phyloP scores from a whole-genome alignment of 192 early-diverging fungal genomes.

The Linnemannia elongata region DNA sequence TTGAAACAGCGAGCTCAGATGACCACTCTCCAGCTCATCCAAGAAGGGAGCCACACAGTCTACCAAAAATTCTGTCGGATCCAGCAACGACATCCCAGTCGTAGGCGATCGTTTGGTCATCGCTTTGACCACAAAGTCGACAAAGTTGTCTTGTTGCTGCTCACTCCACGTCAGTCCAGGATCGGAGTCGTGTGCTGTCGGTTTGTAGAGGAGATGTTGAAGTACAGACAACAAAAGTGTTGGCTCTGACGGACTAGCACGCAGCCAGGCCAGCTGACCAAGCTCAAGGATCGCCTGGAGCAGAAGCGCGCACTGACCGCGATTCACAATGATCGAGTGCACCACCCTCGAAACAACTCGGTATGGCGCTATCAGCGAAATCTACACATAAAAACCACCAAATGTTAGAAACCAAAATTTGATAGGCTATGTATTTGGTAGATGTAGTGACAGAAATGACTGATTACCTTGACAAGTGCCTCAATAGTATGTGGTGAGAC shows the following conservation, averaged over 20 bases:
- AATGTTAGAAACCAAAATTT: background rate
- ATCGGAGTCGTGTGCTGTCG: background rate
- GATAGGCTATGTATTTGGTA: no score
- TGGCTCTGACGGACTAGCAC: background rate
- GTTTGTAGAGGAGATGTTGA: slow-evolving; percentile 1
- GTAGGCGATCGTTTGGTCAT: background rate
- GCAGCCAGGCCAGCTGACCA: slow-evolving; percentile 43
- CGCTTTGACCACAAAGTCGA: slow-evolving; percentile 9
- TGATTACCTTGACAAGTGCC: slow-evolving; percentile 35
- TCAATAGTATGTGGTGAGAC: slow-evolving; percentile 24
- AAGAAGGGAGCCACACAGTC: slow-evolving; percentile 31
- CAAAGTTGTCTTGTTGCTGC: slow-evolving; percentile 29
- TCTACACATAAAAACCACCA: background rate
- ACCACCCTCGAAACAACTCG: slow-evolving; percentile 32
- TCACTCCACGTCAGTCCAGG: background rate
- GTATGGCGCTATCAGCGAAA: slow-evolving; percentile 45
- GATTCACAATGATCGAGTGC: slow-evolving; percentile 20
- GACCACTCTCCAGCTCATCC: background rate
- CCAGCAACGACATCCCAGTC: background rate
- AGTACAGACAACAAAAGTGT: slow-evolving; percentile 27
- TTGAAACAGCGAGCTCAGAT: background rate
- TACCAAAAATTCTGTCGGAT: slow-evolving; percentile 21
- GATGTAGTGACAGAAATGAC: background rate
- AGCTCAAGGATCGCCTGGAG: slow-evolving; percentile 22
- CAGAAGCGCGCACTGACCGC: slow-evolving; percentile 31